A percentile compares a stretch with the other conserved stretches of the same genome.
phyloP scores from a whole-genome alignment of 192 early-diverging fungal genomes.

The Entomortierella lignicola region DNA sequence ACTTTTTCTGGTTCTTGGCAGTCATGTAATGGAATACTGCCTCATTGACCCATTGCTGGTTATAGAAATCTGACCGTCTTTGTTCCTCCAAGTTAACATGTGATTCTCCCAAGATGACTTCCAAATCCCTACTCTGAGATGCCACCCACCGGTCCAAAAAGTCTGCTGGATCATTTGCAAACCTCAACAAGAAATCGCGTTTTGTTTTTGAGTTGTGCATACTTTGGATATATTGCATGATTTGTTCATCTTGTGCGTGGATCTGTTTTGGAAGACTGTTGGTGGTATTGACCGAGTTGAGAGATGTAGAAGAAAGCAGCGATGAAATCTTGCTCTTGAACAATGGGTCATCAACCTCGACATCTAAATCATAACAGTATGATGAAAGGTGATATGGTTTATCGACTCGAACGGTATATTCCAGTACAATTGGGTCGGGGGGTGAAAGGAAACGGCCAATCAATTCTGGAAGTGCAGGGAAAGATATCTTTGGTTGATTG shows the following conservation, averaged over 20 bases:
- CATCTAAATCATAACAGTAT: constrained; percentile 92
- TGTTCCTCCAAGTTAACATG: constrained; percentile 81
- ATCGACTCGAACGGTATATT: constrained; percentile 89
- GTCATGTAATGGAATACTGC: constrained; percentile 92
- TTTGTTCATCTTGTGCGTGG: constrained; percentile 56
- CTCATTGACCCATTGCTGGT: constrained; percentile 85
- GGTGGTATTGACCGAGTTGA: constrained; percentile 42
- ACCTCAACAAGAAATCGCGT: constrained; percentile 92
- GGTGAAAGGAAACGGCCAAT: constrained; percentile 79
- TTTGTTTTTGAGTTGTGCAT: constrained; percentile 92
- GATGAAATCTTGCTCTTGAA: constrained; percentile 68
- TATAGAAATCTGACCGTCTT: constrained; percentile 77
- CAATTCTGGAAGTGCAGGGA: constrained; percentile 86
- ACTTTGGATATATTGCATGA: constrained; percentile 81
- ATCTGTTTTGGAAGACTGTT: constrained; percentile 56
- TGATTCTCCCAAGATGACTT: constrained; percentile 81
- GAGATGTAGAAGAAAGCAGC: constrained; percentile 58
- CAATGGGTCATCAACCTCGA: constrained; percentile 83
- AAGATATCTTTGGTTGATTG: constrained; percentile 72
- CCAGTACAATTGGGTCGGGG: constrained; percentile 88
- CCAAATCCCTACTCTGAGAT: constrained; percentile 92
- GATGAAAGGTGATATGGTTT: constrained; percentile 78
- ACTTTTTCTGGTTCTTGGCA: constrained; percentile 65
- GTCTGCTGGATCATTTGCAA: constrained; percentile 85
- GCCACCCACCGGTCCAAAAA: constrained; percentile 95